Evolutionary conservation across 225 moss, liverwort and hornwort genomes (phyloP), one percentile per base, ranked within the genome.

Genomic region (Sphagnum contortum): DNA sequence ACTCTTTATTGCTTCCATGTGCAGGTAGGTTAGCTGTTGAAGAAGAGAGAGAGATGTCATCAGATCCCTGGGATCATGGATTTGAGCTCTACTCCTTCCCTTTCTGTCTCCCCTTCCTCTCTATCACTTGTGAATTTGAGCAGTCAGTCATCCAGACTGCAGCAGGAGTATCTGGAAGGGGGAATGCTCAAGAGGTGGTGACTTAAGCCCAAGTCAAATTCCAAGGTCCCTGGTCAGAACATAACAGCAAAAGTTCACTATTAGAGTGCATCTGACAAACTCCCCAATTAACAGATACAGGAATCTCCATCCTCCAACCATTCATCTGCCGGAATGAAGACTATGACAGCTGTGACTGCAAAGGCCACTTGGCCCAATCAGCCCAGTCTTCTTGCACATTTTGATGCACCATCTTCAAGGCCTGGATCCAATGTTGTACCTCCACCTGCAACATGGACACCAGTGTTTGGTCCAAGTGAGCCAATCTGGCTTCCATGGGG

Each of bases 401-500:
- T 9, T 9, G 52, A 52, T 5, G 66, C 66, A 66, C 48, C 57
- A 71, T 44, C 45, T 9, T 45, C 61, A 10, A 47, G 67, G 50
- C 57, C 68, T 63, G 55, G 60, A 64, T 67, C 64, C 9, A 64
- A 64, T 61, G 59, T 44, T 47, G 50, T 44, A 57, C 66, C 45
- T 45, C 12, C 53, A 47, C 45, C 60, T 0, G 49, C 61, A 6
- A 73, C 54, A 5, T 64, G 61, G 71, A 14, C 54, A 12, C 45
- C 57, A 62, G 55, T 68, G 44, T 59, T 64, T 48, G 66, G 60
- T 62, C 76, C 71, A 48, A 74, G 71, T 45, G 69, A 60, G 29
- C 63, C 69, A 50, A 59, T 71, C 29, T 73, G 55, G 68, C 65
- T 71, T 66, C 65, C 70, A 45, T 68, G 76, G 65, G 70, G 57